phyloP scores from a whole-genome alignment of 257 asterid species.

The Lycium barbarum region DNA sequence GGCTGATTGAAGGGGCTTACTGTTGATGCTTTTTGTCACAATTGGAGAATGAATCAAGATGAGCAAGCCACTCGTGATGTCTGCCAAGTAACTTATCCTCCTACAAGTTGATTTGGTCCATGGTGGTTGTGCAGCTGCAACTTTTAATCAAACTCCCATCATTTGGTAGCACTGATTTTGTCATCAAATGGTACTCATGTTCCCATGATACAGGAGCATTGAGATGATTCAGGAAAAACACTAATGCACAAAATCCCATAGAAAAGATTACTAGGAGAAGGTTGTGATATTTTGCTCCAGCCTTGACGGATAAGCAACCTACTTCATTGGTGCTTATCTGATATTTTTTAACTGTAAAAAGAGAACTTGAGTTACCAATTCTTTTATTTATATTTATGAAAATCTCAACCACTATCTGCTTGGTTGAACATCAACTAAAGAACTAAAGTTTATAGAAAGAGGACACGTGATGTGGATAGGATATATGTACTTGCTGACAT shows the following conservation, averaged over 20 bases:
- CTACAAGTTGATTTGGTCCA: neutral
- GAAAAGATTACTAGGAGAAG: neutral
- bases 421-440: neutral
- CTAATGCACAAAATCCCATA: neutral
- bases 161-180: neutral
- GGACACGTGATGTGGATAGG: neutral
- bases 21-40: neutral
- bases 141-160: neutral
- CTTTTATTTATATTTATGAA: neutral
- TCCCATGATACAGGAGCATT: neutral
- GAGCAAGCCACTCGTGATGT: neutral
- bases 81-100: neutral
- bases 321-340: neutral
- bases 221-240: neutral
- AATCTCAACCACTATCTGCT: no score
- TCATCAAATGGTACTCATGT: neutral
- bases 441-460: neutral
- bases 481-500: neutral
- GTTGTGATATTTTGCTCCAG: neutral
- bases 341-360: slow-evolving; percentile 7
- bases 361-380: neutral
- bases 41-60: slow-evolving; percentile 5
- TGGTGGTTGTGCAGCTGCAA: neutral
- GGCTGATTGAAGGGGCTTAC: slow-evolving; percentile 24
- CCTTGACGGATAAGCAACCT: neutral